These are phyloP conservation scores for Camelina laxa DNA, from an alignment of 345 rosid genomes.

Conservation along the genomic window DNA sequence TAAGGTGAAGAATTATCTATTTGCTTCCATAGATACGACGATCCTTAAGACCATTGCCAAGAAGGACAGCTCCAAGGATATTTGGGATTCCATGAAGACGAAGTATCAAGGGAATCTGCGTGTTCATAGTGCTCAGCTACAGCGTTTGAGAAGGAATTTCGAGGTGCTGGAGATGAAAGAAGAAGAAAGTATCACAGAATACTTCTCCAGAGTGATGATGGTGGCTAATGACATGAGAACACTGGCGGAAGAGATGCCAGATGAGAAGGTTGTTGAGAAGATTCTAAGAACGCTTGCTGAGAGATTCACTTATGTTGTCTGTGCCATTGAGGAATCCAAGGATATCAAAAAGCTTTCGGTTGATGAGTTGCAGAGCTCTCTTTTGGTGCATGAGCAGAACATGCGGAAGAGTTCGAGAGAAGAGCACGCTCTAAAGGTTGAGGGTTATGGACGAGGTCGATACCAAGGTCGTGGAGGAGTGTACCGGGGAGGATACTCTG, in stretches of 20 bases:
- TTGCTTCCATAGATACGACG: not conserved
- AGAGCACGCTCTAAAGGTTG: too few species aligned
- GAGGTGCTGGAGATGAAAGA: not conserved
- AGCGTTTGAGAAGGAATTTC: not conserved
- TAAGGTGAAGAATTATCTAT: not conserved
- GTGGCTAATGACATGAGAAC: not conserved
- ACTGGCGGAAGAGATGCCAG: not conserved
- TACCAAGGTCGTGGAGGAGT: too few species aligned
- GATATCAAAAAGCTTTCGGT: not conserved
- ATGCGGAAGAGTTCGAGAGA: too few species aligned
- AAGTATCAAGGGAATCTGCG: not conserved
- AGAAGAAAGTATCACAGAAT: not conserved
- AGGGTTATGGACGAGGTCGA: not conserved
- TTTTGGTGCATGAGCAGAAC: not conserved
- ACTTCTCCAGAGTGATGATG: not conserved
- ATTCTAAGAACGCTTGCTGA: not conserved
- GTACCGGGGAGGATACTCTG: too few species aligned
- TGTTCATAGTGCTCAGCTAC: not conserved
- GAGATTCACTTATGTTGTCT: not conserved
- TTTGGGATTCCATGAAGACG: not conserved
- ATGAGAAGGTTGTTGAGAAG: not conserved
- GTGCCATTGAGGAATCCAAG: not conserved
- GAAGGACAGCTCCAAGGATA: not conserved
- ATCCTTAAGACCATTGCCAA: not conserved
- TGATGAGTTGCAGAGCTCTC: not conserved